A percentile compares a stretch with the other conserved stretches of the same genome.
phyloP scores from a whole-genome alignment of 495 filamentous ascomycete genomes.

The Niebla homalea region DNA sequence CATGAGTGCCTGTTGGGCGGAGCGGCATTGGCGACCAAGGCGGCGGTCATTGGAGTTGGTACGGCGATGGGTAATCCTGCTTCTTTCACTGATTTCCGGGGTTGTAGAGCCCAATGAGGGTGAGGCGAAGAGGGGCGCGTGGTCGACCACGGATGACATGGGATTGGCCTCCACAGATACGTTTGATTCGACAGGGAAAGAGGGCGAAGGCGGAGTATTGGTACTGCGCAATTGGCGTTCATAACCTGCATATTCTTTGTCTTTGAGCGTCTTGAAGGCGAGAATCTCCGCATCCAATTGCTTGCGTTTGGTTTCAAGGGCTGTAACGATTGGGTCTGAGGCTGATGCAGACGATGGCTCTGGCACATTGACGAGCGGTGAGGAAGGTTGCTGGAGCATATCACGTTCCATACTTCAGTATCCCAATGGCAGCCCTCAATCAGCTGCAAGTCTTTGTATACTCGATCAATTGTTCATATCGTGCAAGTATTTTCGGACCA shows the following conservation, averaged over 20 bases:
- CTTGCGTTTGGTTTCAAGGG: constrained; percentile 15
- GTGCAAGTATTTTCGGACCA: too few relatives aligned
- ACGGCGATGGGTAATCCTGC: not conserved
- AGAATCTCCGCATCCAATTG: constrained; percentile 20
- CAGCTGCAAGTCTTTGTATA: not conserved
- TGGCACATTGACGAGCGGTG: not conserved
- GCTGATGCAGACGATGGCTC: not conserved
- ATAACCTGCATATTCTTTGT: constrained; percentile 15
- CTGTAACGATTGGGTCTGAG: not conserved
- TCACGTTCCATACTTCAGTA: not conserved
- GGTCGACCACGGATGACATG: not conserved
- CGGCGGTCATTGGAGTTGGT: not conserved
- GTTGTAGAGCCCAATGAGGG: not conserved
- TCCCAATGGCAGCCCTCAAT: not conserved
- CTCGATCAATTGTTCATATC: too few relatives aligned
- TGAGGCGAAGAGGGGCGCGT: not conserved
- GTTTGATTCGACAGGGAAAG: not conserved
- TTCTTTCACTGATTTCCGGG: not conserved
- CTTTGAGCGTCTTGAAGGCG: constrained; percentile 18
- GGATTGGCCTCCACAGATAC: not conserved
- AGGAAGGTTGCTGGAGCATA: not conserved
- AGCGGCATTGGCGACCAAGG: not conserved
- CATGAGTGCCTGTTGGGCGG: not conserved
- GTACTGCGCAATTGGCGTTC: constrained; percentile 12
- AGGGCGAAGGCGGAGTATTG: not conserved